Percentiles rank a stretch among this genome's conserved stretches.
Evolutionary conservation across 805 yeast genomes (phyloP).

Genomic region (Candida piceae): DNA sequence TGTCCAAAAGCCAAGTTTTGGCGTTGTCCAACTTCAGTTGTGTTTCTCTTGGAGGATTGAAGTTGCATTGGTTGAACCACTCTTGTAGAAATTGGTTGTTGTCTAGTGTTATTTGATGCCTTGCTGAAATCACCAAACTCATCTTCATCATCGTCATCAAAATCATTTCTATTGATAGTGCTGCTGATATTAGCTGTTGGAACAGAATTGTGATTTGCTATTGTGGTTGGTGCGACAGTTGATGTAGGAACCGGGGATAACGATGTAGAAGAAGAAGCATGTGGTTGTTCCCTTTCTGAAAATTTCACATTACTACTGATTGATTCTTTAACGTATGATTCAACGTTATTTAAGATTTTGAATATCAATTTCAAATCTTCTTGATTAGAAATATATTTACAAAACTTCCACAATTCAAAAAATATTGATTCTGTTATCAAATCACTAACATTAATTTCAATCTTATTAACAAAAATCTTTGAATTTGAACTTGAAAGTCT

Average conservation of each 20-base stretch:
- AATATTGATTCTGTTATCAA: slow-evolving; percentile 28
- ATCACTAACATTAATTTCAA: slow-evolving; percentile 24
- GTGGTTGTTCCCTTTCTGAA: slow-evolving; percentile 3
- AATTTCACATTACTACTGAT: slow-evolving; percentile 11
- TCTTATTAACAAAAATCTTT: slow-evolving; percentile 20
- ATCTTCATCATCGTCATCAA: slow-evolving; percentile 7
- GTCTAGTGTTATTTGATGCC: neutral
- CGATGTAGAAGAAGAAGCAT: neutral
- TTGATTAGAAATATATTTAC: slow-evolving; percentile 18
- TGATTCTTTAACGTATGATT: slow-evolving; percentile 14
- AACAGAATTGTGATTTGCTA: too few species aligned
- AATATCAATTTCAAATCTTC: slow-evolving; percentile 21
- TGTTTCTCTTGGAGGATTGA: neutral
- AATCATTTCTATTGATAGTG: neutral
- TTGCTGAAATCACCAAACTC: slow-evolving; percentile 14
- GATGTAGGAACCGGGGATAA: too few species aligned
- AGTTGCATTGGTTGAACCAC: slow-evolving; percentile 1
- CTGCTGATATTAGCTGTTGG: too few species aligned
- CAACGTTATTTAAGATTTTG: slow-evolving; percentile 13
- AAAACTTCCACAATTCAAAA: slow-evolving; percentile 32
- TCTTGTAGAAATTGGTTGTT: neutral
- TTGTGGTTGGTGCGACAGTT: too few species aligned
- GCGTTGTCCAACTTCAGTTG: neutral
- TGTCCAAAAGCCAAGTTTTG: too few species aligned
- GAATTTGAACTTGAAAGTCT: slow-evolving; percentile 20